These are phyloP conservation scores for Trypanosomatidae sp. DNA, from an alignment of 208 protist genomes.

Conservation along the genomic window DNA sequence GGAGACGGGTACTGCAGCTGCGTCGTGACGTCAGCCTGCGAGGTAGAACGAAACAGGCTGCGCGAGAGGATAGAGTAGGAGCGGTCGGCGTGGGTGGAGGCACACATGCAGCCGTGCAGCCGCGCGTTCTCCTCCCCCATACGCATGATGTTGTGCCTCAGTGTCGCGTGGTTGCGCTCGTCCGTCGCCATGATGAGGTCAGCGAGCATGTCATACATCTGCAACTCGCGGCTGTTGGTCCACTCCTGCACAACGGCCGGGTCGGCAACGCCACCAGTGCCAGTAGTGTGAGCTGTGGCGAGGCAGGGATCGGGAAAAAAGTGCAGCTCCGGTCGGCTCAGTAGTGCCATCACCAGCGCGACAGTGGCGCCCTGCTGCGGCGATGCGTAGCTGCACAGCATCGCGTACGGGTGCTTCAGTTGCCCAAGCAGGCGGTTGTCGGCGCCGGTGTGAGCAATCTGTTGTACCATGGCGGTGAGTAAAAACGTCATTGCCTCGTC, in stretches of 20 bases:
- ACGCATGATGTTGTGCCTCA: conserved; percentile 25
- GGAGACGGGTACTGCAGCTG: conserved; percentile 4
- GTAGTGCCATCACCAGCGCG: conserved; percentile 46
- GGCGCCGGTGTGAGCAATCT: conserved; percentile 54
- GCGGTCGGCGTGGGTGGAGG: conserved; percentile 1
- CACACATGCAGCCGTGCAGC: conserved; percentile 45
- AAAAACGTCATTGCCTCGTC: conserved; percentile 68
- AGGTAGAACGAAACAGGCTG: conserved; percentile 5
- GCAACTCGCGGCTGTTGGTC: conserved; percentile 32
- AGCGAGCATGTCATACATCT: conserved; percentile 51
- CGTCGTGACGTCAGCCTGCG: not conserved
- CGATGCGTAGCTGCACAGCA: conserved; percentile 45
- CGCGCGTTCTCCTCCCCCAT: conserved; percentile 39
- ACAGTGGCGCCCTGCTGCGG: conserved; percentile 56
- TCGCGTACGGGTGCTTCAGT: conserved; percentile 57
- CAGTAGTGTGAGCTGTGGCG: not conserved
- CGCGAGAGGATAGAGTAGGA: not conserved
- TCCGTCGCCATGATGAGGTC: conserved; percentile 68
- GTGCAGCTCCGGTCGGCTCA: conserved; percentile 44
- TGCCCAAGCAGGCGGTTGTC: conserved; percentile 79
- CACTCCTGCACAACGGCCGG: conserved; percentile 30
- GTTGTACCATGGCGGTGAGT: conserved; percentile 47
- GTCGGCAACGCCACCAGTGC: not conserved
- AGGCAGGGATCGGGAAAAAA: conserved; percentile 40
- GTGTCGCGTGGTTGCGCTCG: conserved; percentile 41